Conservation (phyloP, 208 protist species). For the Trypanosoma brucei region DNA sequence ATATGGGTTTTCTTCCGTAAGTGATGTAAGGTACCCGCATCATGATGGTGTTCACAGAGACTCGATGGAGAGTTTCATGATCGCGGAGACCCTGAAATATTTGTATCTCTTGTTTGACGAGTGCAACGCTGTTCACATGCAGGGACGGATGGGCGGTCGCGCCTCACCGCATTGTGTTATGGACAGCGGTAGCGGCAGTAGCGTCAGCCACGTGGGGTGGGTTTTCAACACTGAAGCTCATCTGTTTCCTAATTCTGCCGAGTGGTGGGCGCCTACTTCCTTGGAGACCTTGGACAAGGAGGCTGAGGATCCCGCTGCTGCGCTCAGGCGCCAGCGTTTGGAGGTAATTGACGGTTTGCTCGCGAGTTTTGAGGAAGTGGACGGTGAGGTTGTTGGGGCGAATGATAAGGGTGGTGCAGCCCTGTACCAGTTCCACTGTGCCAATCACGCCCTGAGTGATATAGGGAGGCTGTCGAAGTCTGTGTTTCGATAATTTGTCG, state of each 20-base stretch:
- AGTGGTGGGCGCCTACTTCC: constrained; percentile 28
- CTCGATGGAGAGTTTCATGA: constrained; percentile 92
- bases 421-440: constrained; percentile 20
- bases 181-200: background rate
- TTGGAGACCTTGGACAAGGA: background rate
- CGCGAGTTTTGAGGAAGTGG: constrained; percentile 2
- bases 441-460: constrained; percentile 19
- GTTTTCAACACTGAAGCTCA: constrained; percentile 63
- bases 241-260: constrained; percentile 33
- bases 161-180: constrained; percentile 8
- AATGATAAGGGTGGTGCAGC: background rate
- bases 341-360: constrained; percentile 11
- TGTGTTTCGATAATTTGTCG: constrained; percentile 11
- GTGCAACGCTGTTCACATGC: constrained; percentile 28
- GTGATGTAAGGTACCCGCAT: constrained; percentile 24
- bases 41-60: constrained; percentile 36
- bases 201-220: constrained; percentile 26
- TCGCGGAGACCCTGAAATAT: constrained; percentile 96
- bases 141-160: constrained; percentile 7
- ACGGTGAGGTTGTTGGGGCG: background rate
- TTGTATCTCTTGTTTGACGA: constrained; percentile 92
- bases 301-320: background rate
- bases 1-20: constrained; percentile 50
- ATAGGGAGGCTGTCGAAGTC: constrained; percentile 24
- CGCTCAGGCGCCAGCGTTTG: constrained; percentile 6